Evolutionary conservation across 1,284 basidiomycete species (phyloP), one percentile per base, ranked within the genome.

Genomic region (Sparassis latifolia): DNA sequence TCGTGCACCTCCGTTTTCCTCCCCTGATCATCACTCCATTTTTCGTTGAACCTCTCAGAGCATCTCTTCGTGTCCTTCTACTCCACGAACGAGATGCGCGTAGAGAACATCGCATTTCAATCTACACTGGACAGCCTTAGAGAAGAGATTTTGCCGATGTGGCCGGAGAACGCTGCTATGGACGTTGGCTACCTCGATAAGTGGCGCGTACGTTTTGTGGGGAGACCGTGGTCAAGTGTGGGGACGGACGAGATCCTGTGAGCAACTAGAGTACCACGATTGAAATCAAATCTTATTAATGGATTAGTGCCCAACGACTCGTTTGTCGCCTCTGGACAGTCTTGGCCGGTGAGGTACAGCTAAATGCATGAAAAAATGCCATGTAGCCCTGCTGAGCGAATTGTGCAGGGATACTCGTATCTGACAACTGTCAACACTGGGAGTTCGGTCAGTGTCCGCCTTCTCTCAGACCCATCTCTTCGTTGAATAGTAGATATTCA

Each of bases 361-460:
- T 20, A 20, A 20, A 20, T 20, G 20, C 20, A 20, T 20, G 20
- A 27, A 31, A 20, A 28, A 7, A n/a, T 32, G 41, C 35, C 37
- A 43, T 5, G 41, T 53, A 38, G 46, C 10, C 50, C 38, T 44
- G 37, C 40, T 52, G 47, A 37, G 48, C 12, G 20, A 33, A 37
- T 47, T 49, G 5, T 41, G 7, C 49, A 78, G 74, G 75, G 76
- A 5, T 78, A 74, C 54, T 61, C 67, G 33, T 87, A 84, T 54
- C 69, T 79, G 51, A 78, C 85, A 10, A 76, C 79, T n/a, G 72
- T 84, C 32, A 80, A 79, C 52, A 72, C 76, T 4, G 76, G 75
- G 46, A 72, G 73, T 53, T 55, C 73, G 37, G 84, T 84, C 59
- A 54, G 77, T 67, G n/a, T 47, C 5, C 35, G 27, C 30, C 42